Base-by-base conservation (phyloP, 2,329 filamentous ascomycete genomes). In the Penicillium vulpinum region DNA sequence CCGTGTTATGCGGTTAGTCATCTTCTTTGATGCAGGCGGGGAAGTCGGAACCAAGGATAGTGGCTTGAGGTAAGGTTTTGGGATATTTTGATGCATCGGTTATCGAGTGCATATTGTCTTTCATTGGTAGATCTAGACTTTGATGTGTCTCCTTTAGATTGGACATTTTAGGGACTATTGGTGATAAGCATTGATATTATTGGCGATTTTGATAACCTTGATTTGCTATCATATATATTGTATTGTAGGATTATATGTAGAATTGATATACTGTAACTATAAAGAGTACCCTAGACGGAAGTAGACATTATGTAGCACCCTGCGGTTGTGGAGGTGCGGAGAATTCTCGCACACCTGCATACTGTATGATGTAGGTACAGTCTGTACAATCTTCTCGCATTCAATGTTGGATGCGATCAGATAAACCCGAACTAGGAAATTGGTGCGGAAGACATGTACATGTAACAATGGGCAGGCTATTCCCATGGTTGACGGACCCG, bases 311-410 rank as follows among this genome's bases (percentile, higher is more conserved):
- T 26, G 22, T 28, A 22, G n/a, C 31, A 46, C 21, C 38, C 13
- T 51, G 28, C 36, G 50, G 35, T 39, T 56, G 54, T 60, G 60
- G 63, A 60, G 60, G 61, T 59, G 61, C 62, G 62, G 62, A 63
- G 63, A 63, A 61, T 63, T 63, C 56, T 47, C 28, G 39, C 44
- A 21, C 50, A 31, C 28, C 52, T 52, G 47, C 51, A 50, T 54
- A 36, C 51, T 48, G 56, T 54, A 62, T 41, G 18, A 39, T 53
- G 46, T 58, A 48, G 18, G 56, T 58, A 36, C 38, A 22, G 28
- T 36, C 18, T 13, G 22, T 44, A 35, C 11, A 29, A 21, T 9
- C 21, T 29, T n/a, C 39, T 16, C 38, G 16, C 26, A 39, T 39
- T 15, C 18, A 22, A 6, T 26, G 16, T 54, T 39, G 11, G 5